A percentile compares a stretch with the other conserved stretches of the same genome.
phyloP scores from a whole-genome alignment of 2,329 filamentous ascomycete species.

The Zymoseptoria passerinii region DNA sequence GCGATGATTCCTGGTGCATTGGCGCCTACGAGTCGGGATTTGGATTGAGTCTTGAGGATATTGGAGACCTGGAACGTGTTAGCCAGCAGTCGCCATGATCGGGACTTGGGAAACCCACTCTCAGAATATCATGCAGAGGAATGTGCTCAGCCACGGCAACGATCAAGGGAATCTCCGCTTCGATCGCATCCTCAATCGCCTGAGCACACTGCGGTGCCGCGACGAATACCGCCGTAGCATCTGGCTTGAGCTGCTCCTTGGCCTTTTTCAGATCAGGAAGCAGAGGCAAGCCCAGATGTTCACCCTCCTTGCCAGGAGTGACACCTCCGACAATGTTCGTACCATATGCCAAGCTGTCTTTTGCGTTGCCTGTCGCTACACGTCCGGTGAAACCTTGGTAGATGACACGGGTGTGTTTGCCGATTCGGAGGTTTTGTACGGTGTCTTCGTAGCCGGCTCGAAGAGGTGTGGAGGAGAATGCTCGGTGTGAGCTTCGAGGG shows the following conservation, averaged over 20 bases:
- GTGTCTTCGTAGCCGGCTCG: slow-evolving; percentile 50
- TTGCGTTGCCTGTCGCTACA: slow-evolving; percentile 65
- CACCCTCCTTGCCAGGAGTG: slow-evolving; percentile 59
- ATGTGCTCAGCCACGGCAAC: slow-evolving; percentile 76
- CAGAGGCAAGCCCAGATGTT: slow-evolving; percentile 66
- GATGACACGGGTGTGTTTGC: slow-evolving; percentile 56
- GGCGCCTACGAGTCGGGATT: slow-evolving; percentile 66
- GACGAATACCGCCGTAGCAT: slow-evolving; percentile 73
- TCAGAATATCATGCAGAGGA: slow-evolving; percentile 67
- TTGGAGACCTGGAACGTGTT: slow-evolving; percentile 49
- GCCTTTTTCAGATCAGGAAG: slow-evolving; percentile 61
- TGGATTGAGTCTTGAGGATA: slow-evolving; percentile 62
- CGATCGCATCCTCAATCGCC: slow-evolving; percentile 73
- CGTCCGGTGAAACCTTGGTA: slow-evolving; percentile 65
- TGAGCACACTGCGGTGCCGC: slow-evolving; percentile 63
- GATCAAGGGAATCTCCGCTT: slow-evolving; percentile 67
- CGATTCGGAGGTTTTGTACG: slow-evolving; percentile 58
- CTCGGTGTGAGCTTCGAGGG: slow-evolving; percentile 7
- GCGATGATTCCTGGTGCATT: slow-evolving; percentile 76
- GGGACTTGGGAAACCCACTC: slow-evolving; percentile 39
- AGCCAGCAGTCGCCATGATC: background rate
- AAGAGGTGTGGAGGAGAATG: slow-evolving; percentile 23
- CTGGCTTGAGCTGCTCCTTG: slow-evolving; percentile 60
- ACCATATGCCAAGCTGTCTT: slow-evolving; percentile 67
- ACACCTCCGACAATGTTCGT: slow-evolving; percentile 75